Percentiles rank a stretch among this genome's conserved stretches.
These are phyloP conservation scores for Sisymbrium altissimum DNA, from an alignment of 345 rosid species.

Conservation along the genomic window DNA sequence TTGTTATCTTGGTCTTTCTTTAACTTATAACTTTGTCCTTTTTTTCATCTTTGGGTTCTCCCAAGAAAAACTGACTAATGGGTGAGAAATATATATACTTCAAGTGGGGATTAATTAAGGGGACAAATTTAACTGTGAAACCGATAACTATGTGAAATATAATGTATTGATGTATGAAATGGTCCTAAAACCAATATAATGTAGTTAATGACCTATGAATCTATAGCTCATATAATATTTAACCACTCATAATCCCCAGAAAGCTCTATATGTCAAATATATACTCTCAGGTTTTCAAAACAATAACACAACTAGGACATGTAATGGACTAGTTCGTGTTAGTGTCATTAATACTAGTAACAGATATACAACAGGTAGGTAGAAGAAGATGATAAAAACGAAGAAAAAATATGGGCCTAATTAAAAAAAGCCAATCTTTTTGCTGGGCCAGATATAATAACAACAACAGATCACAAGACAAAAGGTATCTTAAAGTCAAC, in stretches of 20 bases:
- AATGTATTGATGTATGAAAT: no score
- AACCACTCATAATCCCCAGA: background rate
- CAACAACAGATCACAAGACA: slow-evolving; percentile 1
- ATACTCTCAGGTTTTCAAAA: background rate
- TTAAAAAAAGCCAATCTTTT: background rate
- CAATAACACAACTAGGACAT: background rate
- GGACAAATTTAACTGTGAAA: background rate
- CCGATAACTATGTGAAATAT: background rate
- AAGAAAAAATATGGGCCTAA: background rate
- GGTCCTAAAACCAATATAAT: background rate
- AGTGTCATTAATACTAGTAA: background rate
- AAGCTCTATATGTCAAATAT: background rate
- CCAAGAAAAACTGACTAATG: slow-evolving; percentile 4
- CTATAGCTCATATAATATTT: background rate
- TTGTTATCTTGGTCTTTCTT: background rate
- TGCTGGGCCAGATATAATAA: background rate
- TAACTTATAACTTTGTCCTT: background rate
- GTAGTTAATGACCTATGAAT: background rate
- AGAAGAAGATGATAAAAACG: background rate
- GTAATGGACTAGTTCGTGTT: background rate
- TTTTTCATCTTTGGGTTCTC: background rate
- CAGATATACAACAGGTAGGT: background rate
- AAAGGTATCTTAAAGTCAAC: slow-evolving; percentile 15
- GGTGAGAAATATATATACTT: background rate
- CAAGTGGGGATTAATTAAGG: background rate